Percentiles rank a stretch among this genome's conserved stretches.
phyloP scores from a whole-genome alignment of 768 basidiomycete species.

The Lentinula sp. region DNA sequence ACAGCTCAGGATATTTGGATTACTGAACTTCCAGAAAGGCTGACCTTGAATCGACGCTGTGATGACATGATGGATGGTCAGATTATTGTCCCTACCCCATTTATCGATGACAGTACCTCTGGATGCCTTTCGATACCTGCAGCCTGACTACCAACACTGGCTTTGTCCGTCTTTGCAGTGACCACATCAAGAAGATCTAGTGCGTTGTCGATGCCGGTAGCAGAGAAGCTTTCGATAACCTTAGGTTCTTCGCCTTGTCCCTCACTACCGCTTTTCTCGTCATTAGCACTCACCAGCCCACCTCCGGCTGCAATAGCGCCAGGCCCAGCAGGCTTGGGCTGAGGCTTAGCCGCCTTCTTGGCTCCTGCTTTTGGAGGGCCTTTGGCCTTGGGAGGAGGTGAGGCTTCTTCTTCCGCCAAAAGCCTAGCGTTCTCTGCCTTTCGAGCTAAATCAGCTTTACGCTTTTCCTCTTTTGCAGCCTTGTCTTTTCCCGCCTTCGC shows the following conservation, averaged over 20 bases:
- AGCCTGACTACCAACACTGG: slow-evolving; percentile 81
- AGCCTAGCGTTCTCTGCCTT: slow-evolving; percentile 84
- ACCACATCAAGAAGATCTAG: slow-evolving; percentile 85
- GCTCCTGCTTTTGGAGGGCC: slow-evolving; percentile 52
- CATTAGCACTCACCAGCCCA: slow-evolving; percentile 23
- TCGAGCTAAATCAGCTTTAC: slow-evolving; percentile 72
- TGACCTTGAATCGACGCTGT: slow-evolving; percentile 85
- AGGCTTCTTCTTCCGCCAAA: slow-evolving; percentile 84
- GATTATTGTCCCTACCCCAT: neutral
- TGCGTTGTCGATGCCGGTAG: slow-evolving; percentile 88
- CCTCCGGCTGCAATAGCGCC: slow-evolving; percentile 80
- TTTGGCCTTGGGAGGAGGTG: slow-evolving; percentile 52
- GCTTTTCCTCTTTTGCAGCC: slow-evolving; percentile 76
- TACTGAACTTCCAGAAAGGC: slow-evolving; percentile 4
- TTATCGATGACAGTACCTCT: slow-evolving; percentile 51
- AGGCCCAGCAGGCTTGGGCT: slow-evolving; percentile 62
- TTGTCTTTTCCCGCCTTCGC: slow-evolving; percentile 60
- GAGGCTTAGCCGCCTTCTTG: slow-evolving; percentile 41
- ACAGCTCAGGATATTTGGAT: neutral
- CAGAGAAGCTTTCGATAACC: slow-evolving; percentile 64
- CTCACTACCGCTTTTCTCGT: slow-evolving; percentile 20
- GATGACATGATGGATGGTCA: slow-evolving; percentile 3
- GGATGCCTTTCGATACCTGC: slow-evolving; percentile 87
- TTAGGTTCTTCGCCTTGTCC: slow-evolving; percentile 19
- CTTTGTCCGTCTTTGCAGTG: slow-evolving; percentile 90